These are phyloP conservation scores for Chlamydomonas sp. DNA, from an alignment of 139 green algal species.

Conservation along the genomic window DNA sequence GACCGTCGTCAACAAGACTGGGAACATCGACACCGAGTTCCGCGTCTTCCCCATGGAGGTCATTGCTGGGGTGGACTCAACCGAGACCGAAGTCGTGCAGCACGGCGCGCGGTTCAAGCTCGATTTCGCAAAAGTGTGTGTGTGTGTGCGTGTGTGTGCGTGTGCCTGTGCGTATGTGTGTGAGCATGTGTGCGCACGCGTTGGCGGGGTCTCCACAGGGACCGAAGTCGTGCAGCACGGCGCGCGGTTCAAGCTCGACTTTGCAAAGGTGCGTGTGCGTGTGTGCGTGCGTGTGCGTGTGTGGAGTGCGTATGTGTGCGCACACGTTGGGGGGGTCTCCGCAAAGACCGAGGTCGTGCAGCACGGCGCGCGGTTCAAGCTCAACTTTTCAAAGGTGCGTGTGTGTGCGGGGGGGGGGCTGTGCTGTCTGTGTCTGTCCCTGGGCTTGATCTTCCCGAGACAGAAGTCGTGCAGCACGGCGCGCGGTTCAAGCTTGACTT, in stretches of 20 bases:
- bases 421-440: slow-evolving; percentile 80
- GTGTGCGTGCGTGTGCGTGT: slow-evolving; percentile 11
- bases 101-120: slow-evolving; percentile 76
- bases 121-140: slow-evolving; percentile 71
- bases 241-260: slow-evolving; percentile 81
- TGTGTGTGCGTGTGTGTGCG: slow-evolving; percentile 54
- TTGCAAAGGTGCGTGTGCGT: slow-evolving; percentile 46
- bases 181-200: slow-evolving; percentile 75
- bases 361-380: slow-evolving; percentile 70
- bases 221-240: slow-evolving; percentile 82
- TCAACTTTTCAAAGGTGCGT: slow-evolving; percentile 79
- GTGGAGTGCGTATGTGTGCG: neutral
- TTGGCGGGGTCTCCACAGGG: slow-evolving; percentile 58
- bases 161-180: too few species aligned
- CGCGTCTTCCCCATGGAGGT: slow-evolving; percentile 93
- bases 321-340: slow-evolving; percentile 60
- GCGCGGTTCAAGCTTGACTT: slow-evolving; percentile 84
- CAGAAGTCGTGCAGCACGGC: slow-evolving; percentile 78
- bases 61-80: slow-evolving; percentile 64
- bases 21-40: slow-evolving; percentile 87
- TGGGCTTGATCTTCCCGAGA: too few species aligned
- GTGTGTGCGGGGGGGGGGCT: neutral
- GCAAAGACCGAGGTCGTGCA: slow-evolving; percentile 77
- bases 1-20: slow-evolving; percentile 95
- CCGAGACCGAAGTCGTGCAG: slow-evolving; percentile 78